Base-by-base conservation (phyloP, 2,329 filamentous ascomycete species). In the Aureobasidium subglaciale region DNA sequence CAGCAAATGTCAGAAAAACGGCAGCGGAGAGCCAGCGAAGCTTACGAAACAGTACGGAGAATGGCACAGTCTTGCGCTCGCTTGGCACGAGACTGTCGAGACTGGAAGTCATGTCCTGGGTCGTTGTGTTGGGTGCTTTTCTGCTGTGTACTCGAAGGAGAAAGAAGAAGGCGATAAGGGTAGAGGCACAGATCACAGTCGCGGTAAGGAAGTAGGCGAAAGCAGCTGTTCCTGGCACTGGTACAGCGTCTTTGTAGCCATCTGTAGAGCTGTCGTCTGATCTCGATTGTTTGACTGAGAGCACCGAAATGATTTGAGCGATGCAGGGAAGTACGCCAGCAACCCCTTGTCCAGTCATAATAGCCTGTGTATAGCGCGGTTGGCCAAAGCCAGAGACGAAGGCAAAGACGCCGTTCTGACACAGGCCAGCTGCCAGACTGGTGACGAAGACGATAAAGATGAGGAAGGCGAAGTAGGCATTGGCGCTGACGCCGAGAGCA, bases 351-450 rank as follows among this genome's bases (percentile, higher is more conserved):
- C 93, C 93, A 3, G 86, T 85, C 91, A 99, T 97, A 70, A 97
- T 90, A 22, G 87, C 92, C 71, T 97, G 92, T 55, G 90, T 96
- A 70, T 97, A 99, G 70, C 93, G 88, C 18, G 86, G 82, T 50
- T 88, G 78, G 32, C 86, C 89, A 65, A 96, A 97, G 52, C 88
- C 86, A 3, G 88, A 83, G 3, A 90, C 90, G 67, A 91, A 97
- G 2, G 93, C 90, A 68, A 96, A 96, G 10, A 93, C 83, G 16
- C 93, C 93, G 69, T 97, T 97, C 72, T 97, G 93, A 62, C 91
- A 87, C 49, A 96, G 76, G 0, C 88, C 91, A 0, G 90, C 87
- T 0, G 89, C 90, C 66, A 87, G 77, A 61, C 90, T 88, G 0
- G 90, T 83, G n/a, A 76, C 74, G 59, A 87, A 85, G 4, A 96